Conservation (phyloP, 2,329 filamentous ascomycete genomes). For the Xylariaceae sp. region DNA sequence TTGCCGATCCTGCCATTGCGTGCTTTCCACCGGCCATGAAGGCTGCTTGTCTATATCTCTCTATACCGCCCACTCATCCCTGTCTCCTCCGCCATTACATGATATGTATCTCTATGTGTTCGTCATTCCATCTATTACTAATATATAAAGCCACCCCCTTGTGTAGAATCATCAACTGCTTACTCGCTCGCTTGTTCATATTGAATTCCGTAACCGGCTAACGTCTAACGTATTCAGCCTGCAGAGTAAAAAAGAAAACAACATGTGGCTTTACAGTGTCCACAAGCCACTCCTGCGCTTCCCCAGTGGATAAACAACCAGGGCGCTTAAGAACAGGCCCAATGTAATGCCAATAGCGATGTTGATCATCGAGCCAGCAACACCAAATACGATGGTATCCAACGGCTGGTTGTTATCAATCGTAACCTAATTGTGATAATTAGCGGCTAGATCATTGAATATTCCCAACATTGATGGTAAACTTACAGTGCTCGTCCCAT, state of each 20-base stretch:
- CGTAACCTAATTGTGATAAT: constrained; percentile 21
- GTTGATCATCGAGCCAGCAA: constrained; percentile 55
- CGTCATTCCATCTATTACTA: background rate
- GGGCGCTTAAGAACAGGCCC: constrained; percentile 52
- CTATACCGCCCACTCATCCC: background rate
- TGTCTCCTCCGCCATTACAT: background rate
- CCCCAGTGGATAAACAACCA: constrained; percentile 53
- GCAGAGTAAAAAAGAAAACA: constrained; percentile 1
- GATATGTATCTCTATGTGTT: background rate
- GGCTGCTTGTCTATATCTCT: no score
- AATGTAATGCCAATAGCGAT: constrained; percentile 56
- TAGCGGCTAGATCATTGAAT: constrained; percentile 8
- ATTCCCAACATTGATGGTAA: background rate
- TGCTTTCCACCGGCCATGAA: background rate
- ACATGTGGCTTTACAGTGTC: constrained; percentile 43
- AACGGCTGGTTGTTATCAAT: constrained; percentile 37
- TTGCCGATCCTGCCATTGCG: background rate
- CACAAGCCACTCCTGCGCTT: constrained; percentile 54
- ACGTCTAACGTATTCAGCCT: background rate
- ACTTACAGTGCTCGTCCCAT: constrained; percentile 40
- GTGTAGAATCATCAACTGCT: background rate
- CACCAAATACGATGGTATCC: constrained; percentile 47
- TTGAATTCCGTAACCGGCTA: constrained; percentile 6
- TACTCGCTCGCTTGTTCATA: constrained; percentile 14
- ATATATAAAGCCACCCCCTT: background rate